Base-by-base conservation (phyloP, 2,329 filamentous ascomycete genomes). In the Thermoascus crustaceus region DNA sequence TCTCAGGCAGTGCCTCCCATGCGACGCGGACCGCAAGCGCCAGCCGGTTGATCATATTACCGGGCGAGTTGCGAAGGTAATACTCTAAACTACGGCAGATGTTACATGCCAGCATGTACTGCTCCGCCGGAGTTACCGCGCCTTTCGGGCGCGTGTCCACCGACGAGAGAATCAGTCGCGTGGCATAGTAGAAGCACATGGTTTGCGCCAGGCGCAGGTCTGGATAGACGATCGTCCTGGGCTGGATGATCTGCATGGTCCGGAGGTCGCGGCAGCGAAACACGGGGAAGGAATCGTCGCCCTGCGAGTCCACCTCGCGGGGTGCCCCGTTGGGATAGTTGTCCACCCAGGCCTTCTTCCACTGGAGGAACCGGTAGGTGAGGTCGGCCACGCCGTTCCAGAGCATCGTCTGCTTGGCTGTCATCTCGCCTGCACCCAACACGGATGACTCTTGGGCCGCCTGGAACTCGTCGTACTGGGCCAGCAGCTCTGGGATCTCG, bases 41-140 rank as follows among this genome's bases (percentile, higher is more conserved):
- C 7, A 61, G 51, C 2, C 58, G 57, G 32, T 61, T 61, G 31
- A 61, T 61, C 58, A 61, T 60, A 34, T 60, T 61, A 1, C 58
- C 57, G 0, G 57, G 56, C 0, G 57, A 50, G 0, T 46, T 57
- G 3, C 53, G 40, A 7, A 61, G 54, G 35, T 61, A 61, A 41
- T 47, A 61, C 34, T 60, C 54, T 9, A 60, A 38, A 19, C 52
- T 51, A 14, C 58, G 57, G 32, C 53, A 58, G 34, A 61, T 61
- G 3, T 51, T 52, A 25, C 58, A 61, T 2, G 47, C 58, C 6
- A 61, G 37, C 4, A 46, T 47, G 19, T 61, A 61, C 34, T 59
- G 55, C 30, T 61, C 50, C 10, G 44, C 27, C 2, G 52, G 49
- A 0, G 49, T 47, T 7, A 60, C 48, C 1, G 53, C 43, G 10